phyloP scores from a whole-genome alignment of 2,329 filamentous ascomycete species.

The Aureobasidium sp. region DNA sequence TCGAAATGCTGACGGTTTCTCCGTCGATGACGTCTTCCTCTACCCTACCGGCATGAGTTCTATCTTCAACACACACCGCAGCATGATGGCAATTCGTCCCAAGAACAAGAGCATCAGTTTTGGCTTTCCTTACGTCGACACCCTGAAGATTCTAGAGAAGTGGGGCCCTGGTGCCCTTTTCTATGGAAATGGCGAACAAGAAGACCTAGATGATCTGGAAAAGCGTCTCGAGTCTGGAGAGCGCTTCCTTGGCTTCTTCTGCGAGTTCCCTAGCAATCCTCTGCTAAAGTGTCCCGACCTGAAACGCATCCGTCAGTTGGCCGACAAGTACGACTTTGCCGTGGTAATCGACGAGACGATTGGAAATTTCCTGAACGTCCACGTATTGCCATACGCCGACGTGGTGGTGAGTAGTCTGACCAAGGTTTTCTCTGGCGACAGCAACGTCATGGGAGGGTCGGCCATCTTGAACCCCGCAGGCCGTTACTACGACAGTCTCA shows the following conservation, averaged over 20 bases:
- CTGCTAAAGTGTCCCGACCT: constrained; percentile 80
- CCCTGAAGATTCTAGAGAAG: constrained; percentile 88
- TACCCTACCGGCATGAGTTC: constrained; percentile 91
- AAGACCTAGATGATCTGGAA: constrained; percentile 81
- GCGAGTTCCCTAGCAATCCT: constrained; percentile 92
- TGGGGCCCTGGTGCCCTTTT: constrained; percentile 86
- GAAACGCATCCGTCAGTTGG: constrained; percentile 67
- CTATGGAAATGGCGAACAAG: constrained; percentile 71
- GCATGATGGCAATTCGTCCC: constrained; percentile 58
- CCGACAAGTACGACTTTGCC: constrained; percentile 77
- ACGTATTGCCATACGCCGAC: constrained; percentile 83
- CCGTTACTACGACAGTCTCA: constrained; percentile 65
- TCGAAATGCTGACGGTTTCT: constrained; percentile 53
- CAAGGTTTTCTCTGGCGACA: constrained; percentile 95
- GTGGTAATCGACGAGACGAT: constrained; percentile 95
- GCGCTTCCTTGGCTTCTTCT: constrained; percentile 75
- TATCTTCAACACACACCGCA: constrained; percentile 81
- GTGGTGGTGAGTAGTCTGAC: constrained; percentile 91
- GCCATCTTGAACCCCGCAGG: constrained; percentile 58
- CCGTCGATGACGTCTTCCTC: constrained; percentile 81
- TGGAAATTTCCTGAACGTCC: constrained; percentile 91
- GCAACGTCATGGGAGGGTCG: constrained; percentile 92
- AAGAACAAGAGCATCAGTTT: constrained; percentile 74
- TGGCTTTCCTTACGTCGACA: constrained; percentile 97
- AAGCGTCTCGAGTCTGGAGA: constrained; percentile 62